Conservation (phyloP, 208 protist genomes). For the Zelonia costaricensis region DNA sequence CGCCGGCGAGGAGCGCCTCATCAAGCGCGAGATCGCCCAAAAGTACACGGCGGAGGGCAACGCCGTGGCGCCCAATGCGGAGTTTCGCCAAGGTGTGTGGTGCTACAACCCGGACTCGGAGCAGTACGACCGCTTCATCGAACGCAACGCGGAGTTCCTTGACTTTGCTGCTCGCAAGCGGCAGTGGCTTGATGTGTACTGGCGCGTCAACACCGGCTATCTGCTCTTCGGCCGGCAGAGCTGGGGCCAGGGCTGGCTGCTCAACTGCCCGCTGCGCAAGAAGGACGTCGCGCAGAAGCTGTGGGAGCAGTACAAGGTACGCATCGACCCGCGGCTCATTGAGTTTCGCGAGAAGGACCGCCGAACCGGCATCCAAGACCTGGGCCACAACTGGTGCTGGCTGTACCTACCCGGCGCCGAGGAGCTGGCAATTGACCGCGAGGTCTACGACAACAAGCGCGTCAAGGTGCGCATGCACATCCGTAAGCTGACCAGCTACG, state of each 20-base stretch:
- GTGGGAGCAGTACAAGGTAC: constrained; percentile 94
- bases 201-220: constrained; percentile 93
- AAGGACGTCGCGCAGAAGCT: constrained; percentile 90
- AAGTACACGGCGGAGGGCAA: constrained; percentile 81
- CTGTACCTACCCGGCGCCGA: constrained; percentile 91
- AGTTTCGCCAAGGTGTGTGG: constrained; percentile 83
- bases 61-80: constrained; percentile 59
- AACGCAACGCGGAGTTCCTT: constrained; percentile 88
- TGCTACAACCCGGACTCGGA: constrained; percentile 90
- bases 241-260: constrained; percentile 87
- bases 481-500: constrained; percentile 75
- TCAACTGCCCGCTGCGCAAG: constrained; percentile 91
- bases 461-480: constrained; percentile 93
- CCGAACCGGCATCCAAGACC: constrained; percentile 87
- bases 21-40: constrained; percentile 85
- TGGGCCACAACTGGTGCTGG: constrained; percentile 94
- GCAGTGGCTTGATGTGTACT: constrained; percentile 93
- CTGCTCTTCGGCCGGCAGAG: constrained; percentile 88
- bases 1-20: constrained; percentile 89
- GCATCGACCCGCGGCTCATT: constrained; percentile 82
- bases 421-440: constrained; percentile 86
- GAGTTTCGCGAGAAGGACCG: constrained; percentile 90
- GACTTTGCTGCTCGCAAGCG: constrained; percentile 91
- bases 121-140: constrained; percentile 85
- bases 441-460: constrained; percentile 93